phyloP scores from a whole-genome alignment of 805 yeast genomes.

The Nakazawaea siamensis region DNA sequence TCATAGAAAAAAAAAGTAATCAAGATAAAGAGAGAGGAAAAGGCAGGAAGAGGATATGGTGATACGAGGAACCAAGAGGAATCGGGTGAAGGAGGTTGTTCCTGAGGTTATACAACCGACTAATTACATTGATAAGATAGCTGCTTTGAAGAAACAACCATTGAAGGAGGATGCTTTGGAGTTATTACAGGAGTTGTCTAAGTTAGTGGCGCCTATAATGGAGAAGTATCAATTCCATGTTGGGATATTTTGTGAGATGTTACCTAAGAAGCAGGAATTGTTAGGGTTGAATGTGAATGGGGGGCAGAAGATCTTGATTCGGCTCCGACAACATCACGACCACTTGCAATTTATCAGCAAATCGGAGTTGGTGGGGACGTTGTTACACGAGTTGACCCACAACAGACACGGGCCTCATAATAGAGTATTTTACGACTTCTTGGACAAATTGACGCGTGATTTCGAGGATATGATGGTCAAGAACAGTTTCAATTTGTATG shows the following conservation, averaged over 20 bases:
- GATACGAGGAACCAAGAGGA: constrained; percentile 14
- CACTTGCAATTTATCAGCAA: constrained; percentile 48
- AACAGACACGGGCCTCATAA: constrained; percentile 79
- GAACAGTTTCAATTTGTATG: constrained; percentile 34
- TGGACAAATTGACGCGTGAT: constrained; percentile 53
- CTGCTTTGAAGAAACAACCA: constrained; percentile 37
- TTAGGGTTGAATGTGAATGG: constrained; percentile 77
- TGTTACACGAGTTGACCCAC: constrained; percentile 85
- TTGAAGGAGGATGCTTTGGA: constrained; percentile 43
- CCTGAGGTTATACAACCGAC: constrained; percentile 24
- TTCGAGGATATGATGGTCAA: constrained; percentile 34
- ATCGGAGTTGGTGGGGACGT: constrained; percentile 65
- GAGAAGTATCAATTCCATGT: constrained; percentile 58
- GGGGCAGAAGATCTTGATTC: constrained; percentile 64
- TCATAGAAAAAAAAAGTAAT: too few relatives aligned
- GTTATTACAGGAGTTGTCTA: constrained; percentile 61
- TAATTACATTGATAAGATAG: constrained; percentile 22
- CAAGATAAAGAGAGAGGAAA: not conserved
- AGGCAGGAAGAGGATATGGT: too few relatives aligned
- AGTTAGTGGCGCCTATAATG: constrained; percentile 72
- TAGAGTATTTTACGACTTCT: constrained; percentile 50
- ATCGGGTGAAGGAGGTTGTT: constrained; percentile 10
- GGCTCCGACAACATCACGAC: constrained; percentile 57
- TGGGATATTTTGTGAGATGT: constrained; percentile 68
- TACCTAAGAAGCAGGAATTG: constrained; percentile 55